Base-by-base conservation (phyloP, 2,329 filamentous ascomycete species). In the Colletotrichum viniferum region DNA sequence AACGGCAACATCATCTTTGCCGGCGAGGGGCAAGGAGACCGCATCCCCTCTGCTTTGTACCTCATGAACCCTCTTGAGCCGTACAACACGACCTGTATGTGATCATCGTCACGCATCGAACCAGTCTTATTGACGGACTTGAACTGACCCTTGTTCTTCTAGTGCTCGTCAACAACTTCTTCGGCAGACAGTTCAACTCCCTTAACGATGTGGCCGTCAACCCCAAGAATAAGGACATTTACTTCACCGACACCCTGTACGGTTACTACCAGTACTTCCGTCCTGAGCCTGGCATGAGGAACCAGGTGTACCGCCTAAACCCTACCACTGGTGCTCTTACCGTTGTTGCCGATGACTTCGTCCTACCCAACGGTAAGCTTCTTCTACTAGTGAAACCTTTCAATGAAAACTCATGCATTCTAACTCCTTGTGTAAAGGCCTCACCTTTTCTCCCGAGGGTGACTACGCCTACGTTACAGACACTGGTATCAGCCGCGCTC, bases 211-310 rank as follows among this genome's bases (percentile, higher is more conserved):
- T 90, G 0, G 85, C 87, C 2, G 80, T 91, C 71, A 87, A 92
- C 77, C 86, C 90, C 34, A 80, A 81, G 13, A 91, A 88, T 72
- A 86, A 87, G n/a, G 87, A 90, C 30, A 83, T 93, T n/a, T 93
- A 92, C 84, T 93, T 93, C 78, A 93, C 91, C 2, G 91, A 93
- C 73, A 88, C 90, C 0, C 85, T 88, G 9, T 93, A 93, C 77
- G 92, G 90, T 4, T 89, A 86, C 75, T 84, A 89, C 56, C 91
- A 93, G 79, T 85, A 89, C 28, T 92, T 93, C 78, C 86, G 91
- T 0, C 88, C 88, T 0, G 77, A 81, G 7, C 90, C 90, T 0
- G 87, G 87, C 1, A 79, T 92, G 13, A 89, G 85, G 6, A 89
- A 88, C 73, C 91, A 93, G 78, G 89, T 92, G 1, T 93, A 93